Evolutionary conservation across 805 yeast genomes (phyloP).

Genomic region (Saccharomycopsis microspora): DNA sequence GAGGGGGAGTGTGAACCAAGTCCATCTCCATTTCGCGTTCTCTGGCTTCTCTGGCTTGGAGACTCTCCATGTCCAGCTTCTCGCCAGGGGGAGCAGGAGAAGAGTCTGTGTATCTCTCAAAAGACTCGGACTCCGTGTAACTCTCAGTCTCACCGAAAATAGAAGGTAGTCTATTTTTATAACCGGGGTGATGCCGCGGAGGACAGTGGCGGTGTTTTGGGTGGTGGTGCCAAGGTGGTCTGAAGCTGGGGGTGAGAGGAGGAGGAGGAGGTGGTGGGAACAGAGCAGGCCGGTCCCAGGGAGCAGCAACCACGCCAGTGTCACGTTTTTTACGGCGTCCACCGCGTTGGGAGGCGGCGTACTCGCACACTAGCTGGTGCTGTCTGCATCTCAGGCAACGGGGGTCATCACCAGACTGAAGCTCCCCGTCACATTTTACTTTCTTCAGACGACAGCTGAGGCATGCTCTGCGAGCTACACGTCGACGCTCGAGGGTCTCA

Average conservation of each 20-base stretch:
- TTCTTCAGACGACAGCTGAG: slow-evolving; percentile 54
- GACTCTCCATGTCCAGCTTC: too few relatives aligned
- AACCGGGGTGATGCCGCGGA: neutral
- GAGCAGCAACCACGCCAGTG: neutral
- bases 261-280: slow-evolving; percentile 17
- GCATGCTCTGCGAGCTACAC: slow-evolving; percentile 53
- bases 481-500: slow-evolving; percentile 3
- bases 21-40: too few relatives aligned
- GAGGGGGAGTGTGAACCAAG: too few relatives aligned
- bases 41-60: too few relatives aligned
- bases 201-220: neutral
- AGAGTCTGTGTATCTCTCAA: too few relatives aligned
- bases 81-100: too few relatives aligned
- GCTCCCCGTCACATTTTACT: slow-evolving; percentile 56
- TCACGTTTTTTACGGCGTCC: slow-evolving; percentile 32
- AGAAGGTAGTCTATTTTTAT: slow-evolving; percentile 15
- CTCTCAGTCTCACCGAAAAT: slow-evolving; percentile 4
- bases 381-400: slow-evolving; percentile 32
- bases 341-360: slow-evolving; percentile 46
- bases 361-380: slow-evolving; percentile 39
- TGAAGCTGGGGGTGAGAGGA: too few relatives aligned
- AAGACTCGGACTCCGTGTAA: too few relatives aligned
- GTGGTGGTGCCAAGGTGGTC: too few relatives aligned
- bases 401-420: slow-evolving; percentile 21
- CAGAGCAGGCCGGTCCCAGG: neutral